A percentile compares a stretch with the other conserved stretches of the same genome.
phyloP scores from a whole-genome alignment of 2,329 filamentous ascomycete genomes.

The Diaporthe vexans region DNA sequence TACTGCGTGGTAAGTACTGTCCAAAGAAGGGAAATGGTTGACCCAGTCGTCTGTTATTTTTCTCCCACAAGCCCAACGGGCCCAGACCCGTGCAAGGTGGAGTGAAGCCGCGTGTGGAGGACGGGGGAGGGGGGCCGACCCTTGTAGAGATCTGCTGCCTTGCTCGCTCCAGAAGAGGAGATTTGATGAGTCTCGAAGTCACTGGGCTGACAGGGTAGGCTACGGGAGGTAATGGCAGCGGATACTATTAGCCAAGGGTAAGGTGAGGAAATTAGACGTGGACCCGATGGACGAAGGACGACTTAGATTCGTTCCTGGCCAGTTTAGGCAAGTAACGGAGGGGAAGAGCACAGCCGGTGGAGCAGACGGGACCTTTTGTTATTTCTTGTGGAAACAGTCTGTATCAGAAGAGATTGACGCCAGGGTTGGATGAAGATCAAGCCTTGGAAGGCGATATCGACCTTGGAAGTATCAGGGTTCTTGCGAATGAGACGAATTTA shows the following conservation, averaged over 20 bases:
- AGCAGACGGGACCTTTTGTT: constrained; percentile 57
- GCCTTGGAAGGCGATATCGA: constrained; percentile 43
- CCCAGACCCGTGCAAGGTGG: constrained; percentile 42
- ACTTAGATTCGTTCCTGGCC: constrained; percentile 50
- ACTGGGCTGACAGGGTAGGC: constrained; percentile 29
- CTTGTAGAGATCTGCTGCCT: constrained; percentile 38
- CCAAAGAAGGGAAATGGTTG: constrained; percentile 48
- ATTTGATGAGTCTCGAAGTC: constrained; percentile 36
- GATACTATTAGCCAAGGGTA: constrained; percentile 41
- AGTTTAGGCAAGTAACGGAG: constrained; percentile 58
- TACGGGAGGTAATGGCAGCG: constrained; percentile 38
- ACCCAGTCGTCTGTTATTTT: constrained; percentile 44
- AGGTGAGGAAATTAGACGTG: constrained; percentile 49
- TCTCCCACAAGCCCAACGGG: constrained; percentile 35
- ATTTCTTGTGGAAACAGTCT: constrained; percentile 60
- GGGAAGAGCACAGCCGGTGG: constrained; percentile 59
- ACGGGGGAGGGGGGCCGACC: constrained; percentile 36
- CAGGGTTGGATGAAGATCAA: constrained; percentile 52
- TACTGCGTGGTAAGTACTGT: constrained; percentile 44
- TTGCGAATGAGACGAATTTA: constrained; percentile 39
- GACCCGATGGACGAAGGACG: constrained; percentile 43
- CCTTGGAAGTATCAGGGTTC: constrained; percentile 37
- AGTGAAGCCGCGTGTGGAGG: constrained; percentile 37
- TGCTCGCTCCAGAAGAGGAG: constrained; percentile 36
- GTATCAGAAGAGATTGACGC: constrained; percentile 61